Percentiles rank a stretch among this genome's conserved stretches.
Conservation (phyloP, 176 grass and related monocot species). For the Aegilops speltoides region DNA sequence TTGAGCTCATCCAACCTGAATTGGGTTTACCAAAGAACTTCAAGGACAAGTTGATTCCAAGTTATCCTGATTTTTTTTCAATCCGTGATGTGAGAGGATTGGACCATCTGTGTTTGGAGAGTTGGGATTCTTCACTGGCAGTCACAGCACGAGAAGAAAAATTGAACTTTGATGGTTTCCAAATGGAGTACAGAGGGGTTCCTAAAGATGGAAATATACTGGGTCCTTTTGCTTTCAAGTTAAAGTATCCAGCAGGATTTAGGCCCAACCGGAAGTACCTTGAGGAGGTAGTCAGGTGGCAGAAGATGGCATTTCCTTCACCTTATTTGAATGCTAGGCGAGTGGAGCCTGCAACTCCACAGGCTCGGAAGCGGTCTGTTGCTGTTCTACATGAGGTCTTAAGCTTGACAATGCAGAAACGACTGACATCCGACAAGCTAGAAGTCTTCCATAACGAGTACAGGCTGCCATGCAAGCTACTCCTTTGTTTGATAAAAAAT, state of each 20-base stretch:
- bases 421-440: constrained; percentile 82
- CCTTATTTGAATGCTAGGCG: constrained; percentile 73
- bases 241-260: constrained; percentile 81
- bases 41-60: constrained; percentile 59
- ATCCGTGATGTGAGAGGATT: constrained; percentile 45
- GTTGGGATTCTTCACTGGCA: constrained; percentile 80
- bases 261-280: constrained; percentile 80
- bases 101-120: constrained; percentile 69
- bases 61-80: constrained; percentile 71
- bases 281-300: constrained; percentile 79
- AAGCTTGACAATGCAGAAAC: constrained; percentile 76
- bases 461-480: constrained; percentile 63
- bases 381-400: constrained; percentile 84
- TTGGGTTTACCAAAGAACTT: constrained; percentile 63
- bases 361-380: constrained; percentile 67
- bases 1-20: constrained; percentile 77
- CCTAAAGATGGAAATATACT: constrained; percentile 85
- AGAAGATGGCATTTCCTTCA: constrained; percentile 89
- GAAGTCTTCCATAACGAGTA: constrained; percentile 81
- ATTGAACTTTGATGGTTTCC: constrained; percentile 45
- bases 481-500: constrained; percentile 87
- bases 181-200: constrained; percentile 46
- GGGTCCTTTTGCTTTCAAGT: constrained; percentile 80
- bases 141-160: constrained; percentile 68
- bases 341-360: constrained; percentile 61